A percentile compares a stretch with the other conserved stretches of the same genome.
These are phyloP conservation scores for Globisporangium uncinulatum DNA, from an alignment of 352 stramenopile species.

Conservation along the genomic window DNA sequence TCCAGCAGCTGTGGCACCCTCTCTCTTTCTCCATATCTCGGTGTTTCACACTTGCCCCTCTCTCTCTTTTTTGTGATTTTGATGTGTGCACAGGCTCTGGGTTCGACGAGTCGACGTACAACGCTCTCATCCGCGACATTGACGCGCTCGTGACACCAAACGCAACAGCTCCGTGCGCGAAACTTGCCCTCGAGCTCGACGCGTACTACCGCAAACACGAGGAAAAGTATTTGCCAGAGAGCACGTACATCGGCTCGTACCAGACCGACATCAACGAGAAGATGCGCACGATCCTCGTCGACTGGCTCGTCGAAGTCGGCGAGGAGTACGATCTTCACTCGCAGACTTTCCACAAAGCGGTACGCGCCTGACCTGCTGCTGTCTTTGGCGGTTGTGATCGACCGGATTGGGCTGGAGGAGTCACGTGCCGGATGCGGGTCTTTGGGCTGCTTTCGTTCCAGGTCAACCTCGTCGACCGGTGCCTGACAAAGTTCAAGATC, in stretches of 20 bases:
- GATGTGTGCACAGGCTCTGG: constrained; percentile 32
- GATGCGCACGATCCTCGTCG: constrained; percentile 99
- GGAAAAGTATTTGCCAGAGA: constrained; percentile 57
- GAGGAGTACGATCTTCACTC: constrained; percentile 84
- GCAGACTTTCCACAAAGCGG: constrained; percentile 78
- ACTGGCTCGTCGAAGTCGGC: constrained; percentile 96
- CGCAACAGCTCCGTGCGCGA: constrained; percentile 30
- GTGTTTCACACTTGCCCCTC: background rate
- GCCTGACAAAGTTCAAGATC: constrained; percentile 78
- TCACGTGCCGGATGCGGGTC: background rate
- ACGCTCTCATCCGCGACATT: constrained; percentile 45
- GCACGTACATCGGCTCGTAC: constrained; percentile 59
- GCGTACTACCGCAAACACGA: constrained; percentile 65
- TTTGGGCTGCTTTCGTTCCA: constrained; percentile 6
- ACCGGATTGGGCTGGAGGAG: background rate
- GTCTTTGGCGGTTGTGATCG: background rate
- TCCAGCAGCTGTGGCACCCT: background rate
- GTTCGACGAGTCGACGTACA: constrained; percentile 65
- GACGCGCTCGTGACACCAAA: constrained; percentile 29
- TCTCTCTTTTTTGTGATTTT: background rate
- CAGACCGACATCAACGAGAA: constrained; percentile 99
- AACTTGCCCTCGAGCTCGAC: constrained; percentile 61
- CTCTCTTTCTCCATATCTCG: background rate
- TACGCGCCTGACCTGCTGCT: constrained; percentile 18
- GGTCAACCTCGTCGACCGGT: constrained; percentile 83